Evolutionary conservation across 2,329 filamentous ascomycete genomes (phyloP), one percentile per base, ranked within the genome.

Genomic region (Fusarium robinianum): DNA sequence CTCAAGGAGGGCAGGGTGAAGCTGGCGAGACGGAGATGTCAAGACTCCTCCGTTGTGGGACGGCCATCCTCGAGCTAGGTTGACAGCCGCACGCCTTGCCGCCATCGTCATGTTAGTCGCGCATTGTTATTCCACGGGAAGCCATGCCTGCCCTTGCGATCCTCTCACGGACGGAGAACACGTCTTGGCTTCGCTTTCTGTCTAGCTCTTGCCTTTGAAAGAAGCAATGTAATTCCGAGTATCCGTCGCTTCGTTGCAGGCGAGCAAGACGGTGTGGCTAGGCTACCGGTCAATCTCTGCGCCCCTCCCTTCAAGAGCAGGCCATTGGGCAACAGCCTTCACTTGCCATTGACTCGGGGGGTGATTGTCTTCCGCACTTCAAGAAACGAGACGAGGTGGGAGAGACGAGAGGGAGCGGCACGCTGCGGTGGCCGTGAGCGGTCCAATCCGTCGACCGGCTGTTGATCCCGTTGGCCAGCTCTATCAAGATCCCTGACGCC

Each of bases 401-500:
- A 35, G 43, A 27, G 41, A 31, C 52, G 29, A 23, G 17, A 27
- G 25, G 29, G 26, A 18, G 34, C 40, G 51, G 25, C 41, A 30
- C 19, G 18, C 41, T 32, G 23, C 36, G 52, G 45, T 53, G 44
- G 42, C 53, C 41, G 41, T 49, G 39, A 41, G 47, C 53, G 49
- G 69, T 64, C 65, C 67, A 69, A 70, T 65, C 63, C 57, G 63
- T 51, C 54, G 48, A 61, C 70, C 64, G 71, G 63, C 64, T 68
- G 57, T 49, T 62, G 55, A 70, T 74, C 71, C 70, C 69, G 71
- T 72, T 75, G 72, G 72, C 62, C 67, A 67, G 65, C 46, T 63
- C 63, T 50, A 48, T 47, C 52, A 46, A 39, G 43, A 61, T 58
- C 59, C 62, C 51, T 60, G 56, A 37, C 46, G 31, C 45, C 43